Evolutionary conservation across 305 asterid species (phyloP), one percentile per base, ranked within the genome.

Genomic region (Fraxinus floribunda): DNA sequence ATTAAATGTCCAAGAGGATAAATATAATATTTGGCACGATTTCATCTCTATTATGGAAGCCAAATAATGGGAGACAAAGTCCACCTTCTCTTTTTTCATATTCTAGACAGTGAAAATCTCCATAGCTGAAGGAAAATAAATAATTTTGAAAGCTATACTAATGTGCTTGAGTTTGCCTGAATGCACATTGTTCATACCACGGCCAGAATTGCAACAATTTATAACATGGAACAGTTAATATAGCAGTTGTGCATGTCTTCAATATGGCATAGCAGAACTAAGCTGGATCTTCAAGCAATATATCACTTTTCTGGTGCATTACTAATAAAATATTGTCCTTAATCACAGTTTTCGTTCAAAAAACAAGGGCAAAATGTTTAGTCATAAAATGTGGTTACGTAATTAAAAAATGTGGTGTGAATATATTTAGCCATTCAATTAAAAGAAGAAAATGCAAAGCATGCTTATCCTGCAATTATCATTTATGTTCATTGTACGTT

Each of bases 281-380:
- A 20, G 57, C 71, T n/a, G 38, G 75, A 81, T 57, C 15, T 77
- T 11, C 77, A 73, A 82, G 64, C 7, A 26, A 72, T 2, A 73
- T 22, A 60, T 62, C 81, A 80, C 82, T 29, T 75, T 34, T 34
- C 44, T 13, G 26, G 22, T 0, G 30, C 74, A 71, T 71, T 44
- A 35, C 36, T n/a, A 79, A 41, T 46, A 68, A 81, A 46, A n/a
- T 52, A 4, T 52, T 52, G 22, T 15, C 60, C 60, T 15, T 49
- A 15, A 49, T 49, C 60, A 15, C 5, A 44, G 60, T 49, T 49
- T 49, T 49, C 60, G 60, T 49, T 49, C 60, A 15, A 49, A 52
- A 52, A 52, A 52, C 62, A 15, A 52, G 64, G 20, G 62, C 62
- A n/a, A 16, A 49, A 49, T 16, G 7, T 52, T 52, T 52, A 52